A percentile compares a stretch with the other conserved stretches of the same genome.
phyloP scores from a whole-genome alignment of 352 stramenopile genomes.

The Pythium apleroticum region DNA sequence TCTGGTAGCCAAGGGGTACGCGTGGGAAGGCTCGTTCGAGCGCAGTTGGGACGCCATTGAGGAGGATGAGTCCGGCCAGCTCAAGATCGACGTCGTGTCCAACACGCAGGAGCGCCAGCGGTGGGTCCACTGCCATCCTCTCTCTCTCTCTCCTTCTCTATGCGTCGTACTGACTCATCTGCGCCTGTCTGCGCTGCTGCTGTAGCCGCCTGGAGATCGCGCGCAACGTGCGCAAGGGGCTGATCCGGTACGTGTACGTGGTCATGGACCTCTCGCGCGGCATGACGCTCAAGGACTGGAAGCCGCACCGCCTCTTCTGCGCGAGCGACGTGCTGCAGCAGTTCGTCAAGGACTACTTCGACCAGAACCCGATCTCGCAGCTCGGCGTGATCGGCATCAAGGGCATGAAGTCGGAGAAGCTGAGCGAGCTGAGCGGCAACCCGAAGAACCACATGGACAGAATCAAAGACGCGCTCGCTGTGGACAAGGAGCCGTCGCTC shows the following conservation, averaged over 20 bases:
- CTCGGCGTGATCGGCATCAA: slow-evolving; percentile 90
- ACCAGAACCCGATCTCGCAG: slow-evolving; percentile 94
- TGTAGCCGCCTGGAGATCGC: slow-evolving; percentile 72
- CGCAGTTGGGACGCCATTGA: slow-evolving; percentile 86
- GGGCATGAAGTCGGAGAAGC: slow-evolving; percentile 88
- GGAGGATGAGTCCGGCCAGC: slow-evolving; percentile 79
- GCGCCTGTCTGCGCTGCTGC: background rate
- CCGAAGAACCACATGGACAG: slow-evolving; percentile 84
- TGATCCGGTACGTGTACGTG: slow-evolving; percentile 87
- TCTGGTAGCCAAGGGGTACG: slow-evolving; percentile 52
- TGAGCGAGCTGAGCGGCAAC: slow-evolving; percentile 91
- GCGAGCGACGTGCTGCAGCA: slow-evolving; percentile 71
- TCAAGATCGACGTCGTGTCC: slow-evolving; percentile 68
- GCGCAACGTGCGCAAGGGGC: slow-evolving; percentile 80
- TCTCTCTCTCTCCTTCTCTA: background rate
- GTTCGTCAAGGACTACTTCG: slow-evolving; percentile 92
- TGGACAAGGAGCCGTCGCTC: slow-evolving; percentile 88
- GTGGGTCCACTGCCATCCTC: slow-evolving; percentile 29
- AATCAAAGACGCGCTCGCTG: slow-evolving; percentile 58
- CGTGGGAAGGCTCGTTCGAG: slow-evolving; percentile 84
- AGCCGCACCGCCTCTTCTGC: slow-evolving; percentile 74
- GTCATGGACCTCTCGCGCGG: slow-evolving; percentile 85
- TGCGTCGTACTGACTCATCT: background rate
- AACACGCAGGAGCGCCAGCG: slow-evolving; percentile 75
- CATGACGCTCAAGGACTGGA: slow-evolving; percentile 88